Evolutionary conservation across 2,329 filamentous ascomycete genomes (phyloP), one percentile per base, ranked within the genome.

Genomic region (Didymosphaeria variabile): DNA sequence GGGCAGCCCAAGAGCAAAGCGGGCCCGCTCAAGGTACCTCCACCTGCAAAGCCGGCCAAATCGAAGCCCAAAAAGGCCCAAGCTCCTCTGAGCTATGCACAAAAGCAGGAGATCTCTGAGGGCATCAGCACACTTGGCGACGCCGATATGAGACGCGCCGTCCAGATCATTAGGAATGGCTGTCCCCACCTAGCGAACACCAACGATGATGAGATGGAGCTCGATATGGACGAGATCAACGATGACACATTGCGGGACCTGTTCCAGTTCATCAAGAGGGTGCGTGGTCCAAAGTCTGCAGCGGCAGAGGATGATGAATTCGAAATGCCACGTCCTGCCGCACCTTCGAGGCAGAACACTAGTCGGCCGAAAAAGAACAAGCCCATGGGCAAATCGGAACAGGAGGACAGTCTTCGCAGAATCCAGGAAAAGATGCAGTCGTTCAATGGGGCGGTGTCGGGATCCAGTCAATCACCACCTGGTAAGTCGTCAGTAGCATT

Each of bases 81-180:
- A n/a, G 85, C 86, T 57, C 87, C 91, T 72, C 88, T 93, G 47
- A 90, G 88, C 8, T 87, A 90, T 61, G 85, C 90, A 3, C 93
- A 99, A 80, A 98, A 98, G 83, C 92, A 95, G 60, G 88, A 94
- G 67, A 96, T 99, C 60, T 94, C 93, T 1, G 90, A 90, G 60
- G 91, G 91, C 15, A 95, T 97, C 65, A 91, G 90, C 70, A 89
- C 90, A 64, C 87, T 98, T 59, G 89, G 93, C 19, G 90, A 91
- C 53, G 83, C 85, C n/a, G 89, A 92, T 67, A 90, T 97, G 72
- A 86, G 90, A 53, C 88, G 88, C 67, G 93, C 94, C 0, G 92
- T 97, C 34, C 88, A 91, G 61, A 94, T 98, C 64, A 98, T 99
- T 74, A 93, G 96, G 77, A 88, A 88, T 66, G 94, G 97, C 67